Evolutionary conservation across 208 protist species (phyloP), one percentile per base, ranked within the genome.

Genomic region (Acanthamoeba castellanii): DNA sequence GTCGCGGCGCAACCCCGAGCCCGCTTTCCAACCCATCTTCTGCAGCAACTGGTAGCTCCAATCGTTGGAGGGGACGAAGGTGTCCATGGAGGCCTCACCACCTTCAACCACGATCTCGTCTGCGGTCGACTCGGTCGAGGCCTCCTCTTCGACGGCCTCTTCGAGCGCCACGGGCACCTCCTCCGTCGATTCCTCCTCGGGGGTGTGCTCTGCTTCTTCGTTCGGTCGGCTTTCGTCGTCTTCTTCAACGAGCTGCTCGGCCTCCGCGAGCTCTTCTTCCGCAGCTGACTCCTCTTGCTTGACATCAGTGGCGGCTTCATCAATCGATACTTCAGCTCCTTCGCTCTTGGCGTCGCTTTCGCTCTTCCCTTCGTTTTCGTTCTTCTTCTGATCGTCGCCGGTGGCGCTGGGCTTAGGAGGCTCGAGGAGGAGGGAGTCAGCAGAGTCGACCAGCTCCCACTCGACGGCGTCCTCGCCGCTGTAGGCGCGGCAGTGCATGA

Each of bases 401-500:
- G 37, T 50, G 37, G 16, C 13, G 34, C 34, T 50, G 37, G 8
- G 16, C 42, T 50, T 50, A 16, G 47, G 50, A 6, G 50, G 50
- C 45, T 87, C 78, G 47, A 37, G 4, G 25, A 42, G 37, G 37
- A 42, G 37, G 37, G 37, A 42, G 37, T 3, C 37, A 1, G 1
- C 37, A 42, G 52, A 64, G 2, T 87, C 78, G 27, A 87, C n/a
- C 13, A 34, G 20, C 47, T 87, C 78, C 78, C 78, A 87, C 78
- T 55, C 78, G 78, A 87, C 27, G 27, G 78, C 78, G 45, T 87
- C 78, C 27, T 61, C 50, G 27, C 50, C 78, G 78, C 78, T 87
- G n/a, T 87, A 30, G 78, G 78, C 78, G 27, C 78, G 78, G 78
- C 78, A 87, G 50, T 87, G 18, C 32, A 64, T 30, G 32, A 87